Conservation (phyloP, 2,329 filamentous ascomycete genomes). For the Beauveria australis region DNA sequence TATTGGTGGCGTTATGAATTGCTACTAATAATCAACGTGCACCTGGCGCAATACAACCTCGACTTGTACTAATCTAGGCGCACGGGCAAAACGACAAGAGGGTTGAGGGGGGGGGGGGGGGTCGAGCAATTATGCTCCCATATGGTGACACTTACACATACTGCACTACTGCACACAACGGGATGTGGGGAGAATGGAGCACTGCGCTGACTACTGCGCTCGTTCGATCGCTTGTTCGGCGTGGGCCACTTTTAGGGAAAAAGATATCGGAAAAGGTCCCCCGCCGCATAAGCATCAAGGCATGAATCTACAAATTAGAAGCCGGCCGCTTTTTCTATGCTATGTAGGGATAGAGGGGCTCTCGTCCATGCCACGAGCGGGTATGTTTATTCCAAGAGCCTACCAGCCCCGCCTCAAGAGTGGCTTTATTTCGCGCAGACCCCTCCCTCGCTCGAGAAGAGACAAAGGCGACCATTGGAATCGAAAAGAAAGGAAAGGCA, state of each 20-base stretch:
- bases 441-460: neutral
- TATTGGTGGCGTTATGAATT: conserved; percentile 4
- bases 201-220: conserved; percentile 5
- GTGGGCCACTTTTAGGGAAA: neutral
- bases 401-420: neutral
- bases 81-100: neutral
- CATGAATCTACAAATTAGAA: neutral
- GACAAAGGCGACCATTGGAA: neutral
- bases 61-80: neutral
- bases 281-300: neutral
- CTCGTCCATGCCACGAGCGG: neutral
- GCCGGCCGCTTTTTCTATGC: neutral
- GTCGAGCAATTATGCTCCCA: conserved; percentile 2
- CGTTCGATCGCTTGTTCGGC: conserved; percentile 1
- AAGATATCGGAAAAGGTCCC: neutral
- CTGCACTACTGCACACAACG: neutral
- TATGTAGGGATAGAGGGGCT: neutral
- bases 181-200: conserved; percentile 1
- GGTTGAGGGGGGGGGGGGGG: too few relatives aligned
- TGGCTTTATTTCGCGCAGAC: conserved; percentile 1
- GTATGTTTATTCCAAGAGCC: neutral
- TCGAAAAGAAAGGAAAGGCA: neutral
- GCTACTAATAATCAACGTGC: neutral
- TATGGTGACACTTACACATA: neutral
- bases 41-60: neutral